These are phyloP conservation scores for Leccinum fibrillosum DNA, from an alignment of 768 basidiomycete genomes.

Conservation along the genomic window DNA sequence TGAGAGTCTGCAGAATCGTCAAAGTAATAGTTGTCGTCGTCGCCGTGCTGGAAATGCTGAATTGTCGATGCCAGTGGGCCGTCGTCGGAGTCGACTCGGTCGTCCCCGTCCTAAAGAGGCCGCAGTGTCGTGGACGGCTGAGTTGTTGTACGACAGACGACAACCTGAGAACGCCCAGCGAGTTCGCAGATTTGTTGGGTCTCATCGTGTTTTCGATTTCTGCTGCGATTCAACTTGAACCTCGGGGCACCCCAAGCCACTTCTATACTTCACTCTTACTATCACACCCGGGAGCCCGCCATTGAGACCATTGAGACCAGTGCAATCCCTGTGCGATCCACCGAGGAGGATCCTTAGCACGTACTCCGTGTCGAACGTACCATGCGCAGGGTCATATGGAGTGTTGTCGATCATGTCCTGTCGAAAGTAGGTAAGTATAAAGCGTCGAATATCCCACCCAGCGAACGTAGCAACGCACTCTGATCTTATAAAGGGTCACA, in stretches of 20 bases:
- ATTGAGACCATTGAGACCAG: background rate
- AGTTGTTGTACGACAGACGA: constrained; percentile 24
- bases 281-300: background rate
- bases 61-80: constrained; percentile 6
- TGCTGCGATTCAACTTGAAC: background rate
- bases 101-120: constrained; percentile 3
- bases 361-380: constrained; percentile 31
- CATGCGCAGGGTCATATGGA: constrained; percentile 31
- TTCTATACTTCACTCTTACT: constrained; percentile 1
- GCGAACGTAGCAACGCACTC: constrained; percentile 12
- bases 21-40: background rate
- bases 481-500: constrained; percentile 9
- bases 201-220: background rate
- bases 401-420: constrained; percentile 49
- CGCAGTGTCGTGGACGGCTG: background rate
- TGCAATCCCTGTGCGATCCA: constrained; percentile 8
- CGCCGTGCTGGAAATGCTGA: constrained; percentile 14
- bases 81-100: constrained; percentile 5
- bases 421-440: background rate
- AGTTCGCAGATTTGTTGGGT: background rate
- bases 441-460: too few species aligned
- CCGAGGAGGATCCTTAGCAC: constrained; percentile 36
- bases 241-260: constrained; percentile 1
- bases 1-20: constrained; percentile 7
- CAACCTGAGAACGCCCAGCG: constrained; percentile 5